Evolutionary conservation across 2,329 filamentous ascomycete species (phyloP), one percentile per base, ranked within the genome.

Genomic region (Hypomyces perniciosus): DNA sequence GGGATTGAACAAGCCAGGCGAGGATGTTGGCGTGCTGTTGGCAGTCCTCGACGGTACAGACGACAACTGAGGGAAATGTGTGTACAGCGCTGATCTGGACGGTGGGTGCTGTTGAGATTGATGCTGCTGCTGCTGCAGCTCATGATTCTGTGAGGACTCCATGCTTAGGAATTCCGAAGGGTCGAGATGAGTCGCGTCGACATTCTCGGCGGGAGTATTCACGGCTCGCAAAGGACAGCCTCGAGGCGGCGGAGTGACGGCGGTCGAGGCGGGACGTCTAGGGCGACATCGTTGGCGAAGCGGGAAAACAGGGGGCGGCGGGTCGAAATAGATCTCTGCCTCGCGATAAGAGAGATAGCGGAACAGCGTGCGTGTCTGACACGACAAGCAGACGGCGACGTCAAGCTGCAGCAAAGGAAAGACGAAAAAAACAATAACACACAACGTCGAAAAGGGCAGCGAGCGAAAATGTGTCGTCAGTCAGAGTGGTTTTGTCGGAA

Each of bases 1-100:
- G 37, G 81, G 78, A 58, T 74, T 82, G 69, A 82, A 84, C 53
- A 84, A 76, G 28, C 81, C 80, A 0, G 81, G 78, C 29, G 81
- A 84, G 47, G 81, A 81, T 52, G 76, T 71, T 27, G 81, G 80
- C 8, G 81, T 83, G 68, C 74, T 81, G 62, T 66, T 72, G 53
- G 77, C 72, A 37, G 76, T 78, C 54, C 75, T 71, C 55, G 72
- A 63, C 26, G 73, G 72, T 55, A 75, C 56, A 44, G 73, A 68
- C 5, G 68, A 59, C 44, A 69, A 65, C 29, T 63, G 61, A 37
- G 66, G 65, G 28, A 70, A 56, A 56, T 67, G 61, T 10, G 65
- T 61, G 51, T 64, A 57, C 44, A 64, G 54, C 52, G 64, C 58
- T 37, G 63, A 58, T 43, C 46, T 52, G 30, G 48, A 35, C 38